These are phyloP conservation scores for Nyssa sinensis DNA, from an alignment of 148 eudicot species.

Conservation along the genomic window DNA sequence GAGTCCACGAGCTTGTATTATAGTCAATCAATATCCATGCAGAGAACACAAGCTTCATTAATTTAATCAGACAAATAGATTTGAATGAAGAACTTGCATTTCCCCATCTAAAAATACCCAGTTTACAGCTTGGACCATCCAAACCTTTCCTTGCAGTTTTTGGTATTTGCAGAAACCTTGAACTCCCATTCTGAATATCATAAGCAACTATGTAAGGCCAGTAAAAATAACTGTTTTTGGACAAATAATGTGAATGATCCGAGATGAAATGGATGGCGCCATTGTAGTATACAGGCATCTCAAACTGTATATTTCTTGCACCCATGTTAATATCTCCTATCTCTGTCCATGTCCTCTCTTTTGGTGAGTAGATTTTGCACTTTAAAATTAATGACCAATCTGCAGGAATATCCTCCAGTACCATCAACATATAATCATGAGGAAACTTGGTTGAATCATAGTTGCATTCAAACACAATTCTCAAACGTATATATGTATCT, in stretches of 20 bases:
- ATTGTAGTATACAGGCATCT: neutral
- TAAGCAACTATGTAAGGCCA: neutral
- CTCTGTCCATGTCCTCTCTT: too few species aligned
- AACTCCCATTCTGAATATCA: neutral
- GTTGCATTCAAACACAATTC: too few species aligned
- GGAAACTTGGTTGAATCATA: too few species aligned
- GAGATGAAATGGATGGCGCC: neutral
- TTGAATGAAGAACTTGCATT: neutral
- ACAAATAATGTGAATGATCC: neutral
- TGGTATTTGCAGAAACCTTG: neutral
- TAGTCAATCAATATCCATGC: neutral
- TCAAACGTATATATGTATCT: too few species aligned
- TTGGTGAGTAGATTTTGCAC: too few species aligned
- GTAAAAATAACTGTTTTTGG: neutral
- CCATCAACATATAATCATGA: too few species aligned
- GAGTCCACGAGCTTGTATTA: neutral
- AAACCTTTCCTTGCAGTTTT: neutral
- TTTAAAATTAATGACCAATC: too few species aligned
- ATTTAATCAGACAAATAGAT: neutral
- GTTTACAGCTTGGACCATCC: too few species aligned
- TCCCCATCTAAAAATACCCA: slow-evolving; percentile 1
- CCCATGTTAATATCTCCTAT: too few species aligned
- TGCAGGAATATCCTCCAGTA: too few species aligned
- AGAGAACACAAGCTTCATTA: neutral
- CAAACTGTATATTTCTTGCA: neutral